Base-by-base conservation (phyloP, 225 moss, liverwort and hornwort genomes). In the Physcomitrellopsis africana region DNA sequence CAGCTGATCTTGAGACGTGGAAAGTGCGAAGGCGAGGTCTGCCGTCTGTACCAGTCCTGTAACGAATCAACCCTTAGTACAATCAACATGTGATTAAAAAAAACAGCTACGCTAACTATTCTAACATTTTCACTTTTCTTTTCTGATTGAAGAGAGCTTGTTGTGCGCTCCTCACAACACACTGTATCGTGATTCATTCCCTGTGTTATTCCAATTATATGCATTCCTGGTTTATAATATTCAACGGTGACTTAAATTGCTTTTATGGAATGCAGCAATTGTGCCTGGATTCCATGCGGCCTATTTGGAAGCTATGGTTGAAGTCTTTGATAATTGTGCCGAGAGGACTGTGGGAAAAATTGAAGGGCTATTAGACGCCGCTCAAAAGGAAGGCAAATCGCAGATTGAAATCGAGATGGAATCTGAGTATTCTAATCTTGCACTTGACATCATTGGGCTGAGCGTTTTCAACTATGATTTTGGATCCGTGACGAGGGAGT, bases 381-480 rank as follows among this genome's bases (percentile, higher is more conserved):
- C 88, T n/a, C 88, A 87, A 32, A 69, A 64, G 20, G 73, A 77
- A 67, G 86, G 72, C 42, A 74, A 80, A 15, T 77, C 67, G 16
- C 62, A 89, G 57, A 76, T 92, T 27, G 93, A 93, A 68, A 77
- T 95, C 23, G 95, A 99, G 24, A 92, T 99, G 95, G 99, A 99
- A 76, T 77, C 93, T 9, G 99, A 95, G 81, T 99, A 86, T 80
- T 99, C 99, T 65, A 95, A 68, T 83, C 95, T 99, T 72, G 92
- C 99, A 11, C 86, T 95, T 12, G 99, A 99, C 76, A 95, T 99
- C 44, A 99, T 99, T 63, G 99, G 99, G 60, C 75, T 99, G 52
- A 95, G 99, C 76, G 93, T 99, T 14, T 99, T 99, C 89, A 99
- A 99, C 77, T 95, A 93, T 72, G 99, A 99, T 80, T 99, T 99